Evolutionary conservation across 345 rosid genomes (phyloP).

Genomic region (Hirschfeldia incana): DNA sequence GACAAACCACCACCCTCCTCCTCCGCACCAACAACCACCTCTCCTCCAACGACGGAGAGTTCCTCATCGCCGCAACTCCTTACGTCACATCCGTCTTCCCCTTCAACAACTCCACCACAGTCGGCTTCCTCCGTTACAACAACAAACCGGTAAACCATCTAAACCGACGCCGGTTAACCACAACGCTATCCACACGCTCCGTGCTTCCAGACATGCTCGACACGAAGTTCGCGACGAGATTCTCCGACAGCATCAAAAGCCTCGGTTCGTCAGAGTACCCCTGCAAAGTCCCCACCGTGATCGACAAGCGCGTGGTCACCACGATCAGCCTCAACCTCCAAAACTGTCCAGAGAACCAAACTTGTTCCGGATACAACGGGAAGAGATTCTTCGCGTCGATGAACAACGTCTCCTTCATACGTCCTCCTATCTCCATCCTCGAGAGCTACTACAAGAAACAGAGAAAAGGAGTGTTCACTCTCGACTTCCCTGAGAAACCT

Average conservation of each 20-base stretch:
- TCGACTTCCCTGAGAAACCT: constrained; percentile 55
- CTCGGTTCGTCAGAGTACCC: constrained; percentile 53
- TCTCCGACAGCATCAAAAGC: constrained; percentile 41
- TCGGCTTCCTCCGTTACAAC: constrained; percentile 54
- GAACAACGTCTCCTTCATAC: constrained; percentile 61
- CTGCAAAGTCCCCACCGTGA: constrained; percentile 52
- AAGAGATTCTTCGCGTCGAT: constrained; percentile 53
- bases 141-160: not conserved
- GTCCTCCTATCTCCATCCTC: constrained; percentile 48
- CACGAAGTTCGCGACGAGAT: constrained; percentile 50
- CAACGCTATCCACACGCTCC: not conserved
- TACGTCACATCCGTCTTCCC: constrained; percentile 55
- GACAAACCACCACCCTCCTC: constrained; percentile 68
- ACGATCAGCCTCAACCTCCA: constrained; percentile 58
- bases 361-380: constrained; percentile 40
- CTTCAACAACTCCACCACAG: constrained; percentile 55
- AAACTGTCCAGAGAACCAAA: constrained; percentile 46
- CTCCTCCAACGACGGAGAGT: constrained; percentile 41
- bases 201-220: constrained; percentile 52
- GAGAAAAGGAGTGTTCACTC: constrained; percentile 28
- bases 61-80: constrained; percentile 57
- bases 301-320: constrained; percentile 51
- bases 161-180: constrained; percentile 12
- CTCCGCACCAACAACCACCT: constrained; percentile 45
- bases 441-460: constrained; percentile 50